Percentiles rank a stretch among this genome's conserved stretches.
phyloP scores from a whole-genome alignment of 2,329 filamentous ascomycete species.

The Pyricularia sp. region DNA sequence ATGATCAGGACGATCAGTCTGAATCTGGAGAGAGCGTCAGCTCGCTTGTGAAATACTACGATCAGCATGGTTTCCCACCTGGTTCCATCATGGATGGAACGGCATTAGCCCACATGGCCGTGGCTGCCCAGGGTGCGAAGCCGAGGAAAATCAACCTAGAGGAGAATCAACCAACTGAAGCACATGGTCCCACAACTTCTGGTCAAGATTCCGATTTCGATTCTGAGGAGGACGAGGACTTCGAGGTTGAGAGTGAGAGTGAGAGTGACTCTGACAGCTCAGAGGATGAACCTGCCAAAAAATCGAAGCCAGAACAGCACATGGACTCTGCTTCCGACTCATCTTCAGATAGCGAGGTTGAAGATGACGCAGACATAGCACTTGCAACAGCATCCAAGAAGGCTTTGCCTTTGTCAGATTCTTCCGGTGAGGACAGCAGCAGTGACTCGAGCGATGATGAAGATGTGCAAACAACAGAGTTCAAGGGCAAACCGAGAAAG shows the following conservation, averaged over 20 bases:
- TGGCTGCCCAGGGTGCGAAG: conserved; percentile 16
- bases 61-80: conserved; percentile 27
- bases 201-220: not conserved
- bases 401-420: conserved; percentile 2
- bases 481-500: not conserved
- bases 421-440: conserved; percentile 7
- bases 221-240: not conserved
- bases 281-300: conserved; percentile 9
- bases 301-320: conserved; percentile 6
- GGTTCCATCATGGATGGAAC: conserved; percentile 27
- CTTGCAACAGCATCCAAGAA: not conserved
- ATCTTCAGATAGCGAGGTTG: conserved; percentile 2
- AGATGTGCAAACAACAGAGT: not conserved
- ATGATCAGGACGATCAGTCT: conserved; percentile 14
- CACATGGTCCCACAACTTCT: not conserved
- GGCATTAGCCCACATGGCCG: conserved; percentile 23
- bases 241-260: conserved; percentile 10
- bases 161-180: not conserved
- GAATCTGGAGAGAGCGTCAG: conserved; percentile 15
- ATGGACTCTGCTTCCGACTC: conserved; percentile 5
- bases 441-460: conserved; percentile 7
- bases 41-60: conserved; percentile 20
- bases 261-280: conserved; percentile 4
- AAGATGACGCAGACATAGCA: not conserved
- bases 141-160: not conserved